Base-by-base conservation (phyloP, 108 stramenopile species). In the Pseudonitzschia multistriata region DNA sequence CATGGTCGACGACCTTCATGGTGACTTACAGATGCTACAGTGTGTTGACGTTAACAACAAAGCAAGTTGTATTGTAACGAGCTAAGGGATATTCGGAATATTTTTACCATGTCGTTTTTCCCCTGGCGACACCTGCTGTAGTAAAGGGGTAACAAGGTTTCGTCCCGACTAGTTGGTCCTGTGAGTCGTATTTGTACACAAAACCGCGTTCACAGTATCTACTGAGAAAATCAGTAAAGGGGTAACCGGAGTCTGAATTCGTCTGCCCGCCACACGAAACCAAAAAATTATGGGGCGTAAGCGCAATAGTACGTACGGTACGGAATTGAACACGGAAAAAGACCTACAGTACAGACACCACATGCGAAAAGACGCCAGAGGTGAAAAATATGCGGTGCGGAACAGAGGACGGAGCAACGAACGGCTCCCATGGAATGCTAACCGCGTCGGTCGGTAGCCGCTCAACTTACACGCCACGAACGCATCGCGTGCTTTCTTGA, bases 321-420 rank as follows among this genome's bases (percentile, higher is more conserved):
- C n/a, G n/a, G n/a, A n/a, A n/a, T n/a, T n/a, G n/a, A n/a, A n/a
- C n/a, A n/a, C n/a, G n/a, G n/a, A n/a, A n/a, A n/a, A n/a, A n/a
- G n/a, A n/a, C n/a, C n/a, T n/a, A n/a, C n/a, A n/a, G n/a, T n/a
- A n/a, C n/a, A n/a, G n/a, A n/a, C n/a, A n/a, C n/a, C n/a, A n/a
- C n/a, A n/a, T n/a, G n/a, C n/a, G n/a, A n/a, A n/a, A n/a, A n/a
- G n/a, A 25, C 27, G 29, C 27, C 13, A 30, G 29, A 55, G n/a
- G n/a, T n/a, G 52, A 33, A 30, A 30, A 59, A 59, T 59, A 59
- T 59, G 57, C 57, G 57, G 57, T 59, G 57, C 31, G 34, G 34
- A 59, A 59, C 13, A 8, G 24, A 59, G n/a, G n/a, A 30, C 11
- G 3, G 33, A n/a, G 19, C 57, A 59, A 59, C 31, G 57, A 59